Percentiles rank a stretch among this genome's conserved stretches.
Conservation (phyloP, 1,139 yeast genomes). For the Cylindricascospora bacillispora region DNA sequence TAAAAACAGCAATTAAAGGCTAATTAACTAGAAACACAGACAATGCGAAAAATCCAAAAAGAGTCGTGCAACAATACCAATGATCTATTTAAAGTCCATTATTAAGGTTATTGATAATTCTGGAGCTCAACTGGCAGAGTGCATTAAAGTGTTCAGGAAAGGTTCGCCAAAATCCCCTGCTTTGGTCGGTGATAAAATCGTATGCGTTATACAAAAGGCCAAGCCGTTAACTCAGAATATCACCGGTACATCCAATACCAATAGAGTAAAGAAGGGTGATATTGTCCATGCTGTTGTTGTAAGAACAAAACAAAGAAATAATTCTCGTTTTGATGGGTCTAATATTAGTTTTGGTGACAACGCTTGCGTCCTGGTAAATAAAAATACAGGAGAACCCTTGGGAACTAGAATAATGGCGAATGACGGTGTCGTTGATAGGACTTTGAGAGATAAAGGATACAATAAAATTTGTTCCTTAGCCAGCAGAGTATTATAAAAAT, state of each 20-base stretch:
- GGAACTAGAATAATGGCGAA: slow-evolving; percentile 82
- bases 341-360: slow-evolving; percentile 84
- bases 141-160: slow-evolving; percentile 88
- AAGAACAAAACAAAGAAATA: slow-evolving; percentile 77
- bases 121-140: slow-evolving; percentile 90
- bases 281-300: slow-evolving; percentile 93
- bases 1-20: too few relatives aligned
- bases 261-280: slow-evolving; percentile 88
- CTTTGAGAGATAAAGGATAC: slow-evolving; percentile 70
- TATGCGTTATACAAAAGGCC: slow-evolving; percentile 90
- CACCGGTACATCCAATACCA: slow-evolving; percentile 57
- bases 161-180: slow-evolving; percentile 74
- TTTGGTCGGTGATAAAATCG: slow-evolving; percentile 79
- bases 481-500: slow-evolving; percentile 19
- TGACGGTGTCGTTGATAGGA: slow-evolving; percentile 70
- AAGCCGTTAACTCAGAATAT: slow-evolving; percentile 52
- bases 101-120: slow-evolving; percentile 87
- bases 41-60: not conserved
- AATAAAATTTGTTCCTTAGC: slow-evolving; percentile 86
- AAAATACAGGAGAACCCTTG: slow-evolving; percentile 77
- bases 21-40: not conserved
- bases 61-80: slow-evolving; percentile 24
- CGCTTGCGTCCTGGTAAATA: slow-evolving; percentile 90
- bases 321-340: slow-evolving; percentile 72
- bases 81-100: slow-evolving; percentile 84